phyloP scores from a whole-genome alignment of 352 stramenopile genomes.

The Pythium aristosporum region DNA sequence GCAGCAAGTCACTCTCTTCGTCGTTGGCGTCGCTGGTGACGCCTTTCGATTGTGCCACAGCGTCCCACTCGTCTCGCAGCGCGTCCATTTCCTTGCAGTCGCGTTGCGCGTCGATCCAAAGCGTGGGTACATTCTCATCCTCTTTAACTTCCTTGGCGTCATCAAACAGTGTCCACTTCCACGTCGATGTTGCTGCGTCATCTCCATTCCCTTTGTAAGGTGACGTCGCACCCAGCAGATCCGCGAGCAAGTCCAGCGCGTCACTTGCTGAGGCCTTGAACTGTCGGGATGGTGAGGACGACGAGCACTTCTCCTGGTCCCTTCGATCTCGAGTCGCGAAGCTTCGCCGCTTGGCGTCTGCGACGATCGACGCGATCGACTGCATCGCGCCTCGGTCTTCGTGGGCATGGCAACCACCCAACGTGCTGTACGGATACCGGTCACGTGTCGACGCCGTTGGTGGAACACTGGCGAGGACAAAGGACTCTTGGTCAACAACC shows the following conservation, averaged over 20 bases:
- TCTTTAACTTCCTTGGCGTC: conserved; percentile 12
- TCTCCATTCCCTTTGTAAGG: conserved; percentile 59
- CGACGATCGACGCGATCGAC: neutral
- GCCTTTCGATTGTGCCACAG: conserved; percentile 28
- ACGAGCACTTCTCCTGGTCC: conserved; percentile 39
- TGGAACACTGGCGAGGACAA: conserved; percentile 32
- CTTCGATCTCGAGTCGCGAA: neutral
- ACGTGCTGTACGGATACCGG: neutral
- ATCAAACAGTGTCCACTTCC: conserved; percentile 30
- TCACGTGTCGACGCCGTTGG: neutral
- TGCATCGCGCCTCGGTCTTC: neutral
- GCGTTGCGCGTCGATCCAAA: conserved; percentile 72
- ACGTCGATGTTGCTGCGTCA: conserved; percentile 42
- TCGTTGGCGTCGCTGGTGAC: neutral
- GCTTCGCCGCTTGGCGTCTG: neutral
- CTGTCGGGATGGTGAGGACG: conserved; percentile 27
- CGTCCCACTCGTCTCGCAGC: conserved; percentile 59
- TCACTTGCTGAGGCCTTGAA: conserved; percentile 71
- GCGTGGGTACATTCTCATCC: conserved; percentile 47
- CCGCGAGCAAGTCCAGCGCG: conserved; percentile 78
- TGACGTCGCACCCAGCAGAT: conserved; percentile 67
- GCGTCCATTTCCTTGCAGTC: conserved; percentile 51
- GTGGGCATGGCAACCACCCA: neutral
- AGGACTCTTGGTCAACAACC: conserved; percentile 56
- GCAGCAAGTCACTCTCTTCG: conserved; percentile 32